Evolutionary conservation across 2,329 filamentous ascomycete genomes (phyloP), one percentile per base, ranked within the genome.

Genomic region (Aspergillus sp.): DNA sequence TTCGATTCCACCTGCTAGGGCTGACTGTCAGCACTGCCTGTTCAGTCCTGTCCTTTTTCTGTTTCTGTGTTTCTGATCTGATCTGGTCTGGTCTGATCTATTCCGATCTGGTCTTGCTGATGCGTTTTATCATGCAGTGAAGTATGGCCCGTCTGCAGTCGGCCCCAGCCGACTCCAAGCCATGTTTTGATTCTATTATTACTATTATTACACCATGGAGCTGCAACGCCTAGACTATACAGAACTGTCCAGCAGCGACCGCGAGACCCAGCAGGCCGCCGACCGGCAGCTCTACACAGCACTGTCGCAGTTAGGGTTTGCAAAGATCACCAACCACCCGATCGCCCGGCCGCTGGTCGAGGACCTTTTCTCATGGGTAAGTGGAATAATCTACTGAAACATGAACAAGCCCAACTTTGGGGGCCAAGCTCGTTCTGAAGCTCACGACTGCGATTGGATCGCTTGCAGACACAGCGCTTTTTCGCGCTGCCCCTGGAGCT

Each of bases 401-500:
- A 21, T 3, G 3, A 21, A 21, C 21, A 21, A 21, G 3, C 21
- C 21, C 21, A 27, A 27, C 24, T 8, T 27, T 31, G 27, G 27
- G 27, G 27, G 27, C 27, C 27, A 31, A 11, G 3, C 9, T 31
- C 27, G 27, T 31, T 31, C 4, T 9, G 27, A 31, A 31, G 27
- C 27, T 31, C 3, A 31, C 9, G 27, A 11, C 27, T 31, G 27
- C 27, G 27, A 31, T 31, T 31, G 27, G 27, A 31, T 31, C 27
- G 27, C 27, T 9, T 27, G 19, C 14, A 48, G 45, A 35, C 24
- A 2, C 23, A 15, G 27, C 31, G 24, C 24, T 70, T 70, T 53
- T 70, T 69, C 33, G 50, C 60, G 9, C 58, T 72, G 3, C 64
- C 69, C 1, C 41, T 62, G 0, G 66, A 68, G 15, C 62, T 64